Conservation (phyloP, 202 grass and related monocot species). For the Brachypodium distachyon region DNA sequence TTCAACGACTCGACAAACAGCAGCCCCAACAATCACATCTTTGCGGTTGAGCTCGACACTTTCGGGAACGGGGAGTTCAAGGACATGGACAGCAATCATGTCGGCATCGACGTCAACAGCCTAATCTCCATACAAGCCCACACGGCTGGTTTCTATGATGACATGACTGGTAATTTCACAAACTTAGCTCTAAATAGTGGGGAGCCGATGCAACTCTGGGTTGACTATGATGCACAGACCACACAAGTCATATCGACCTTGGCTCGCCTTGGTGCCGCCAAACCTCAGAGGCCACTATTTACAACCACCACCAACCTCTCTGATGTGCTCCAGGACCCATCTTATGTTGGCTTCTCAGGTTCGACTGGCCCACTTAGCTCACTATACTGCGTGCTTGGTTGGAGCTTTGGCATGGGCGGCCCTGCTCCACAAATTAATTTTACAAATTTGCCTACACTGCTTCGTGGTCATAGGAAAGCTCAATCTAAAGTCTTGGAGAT, state of each 20-base stretch:
- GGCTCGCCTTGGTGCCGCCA: neutral
- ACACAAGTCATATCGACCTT: neutral
- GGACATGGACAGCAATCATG: too few species aligned
- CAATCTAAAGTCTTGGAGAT: neutral
- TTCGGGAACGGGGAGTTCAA: conserved; percentile 6
- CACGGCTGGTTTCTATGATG: conserved; percentile 7
- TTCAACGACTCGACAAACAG: neutral
- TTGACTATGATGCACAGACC: neutral
- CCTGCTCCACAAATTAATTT: neutral
- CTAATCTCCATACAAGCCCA: neutral
- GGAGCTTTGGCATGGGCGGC: neutral
- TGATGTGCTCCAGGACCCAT: neutral
- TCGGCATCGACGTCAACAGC: conserved; percentile 23
- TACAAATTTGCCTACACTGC: neutral
- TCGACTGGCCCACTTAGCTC: neutral
- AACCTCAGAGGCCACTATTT: neutral
- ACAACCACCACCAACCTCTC: neutral
- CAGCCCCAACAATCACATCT: neutral
- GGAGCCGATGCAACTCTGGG: conserved; percentile 29
- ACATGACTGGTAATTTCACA: neutral
- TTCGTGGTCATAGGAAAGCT: neutral
- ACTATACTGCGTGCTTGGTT: neutral
- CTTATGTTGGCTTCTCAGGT: conserved; percentile 10
- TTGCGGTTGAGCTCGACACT: conserved; percentile 37
- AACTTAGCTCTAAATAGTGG: neutral